Base-by-base conservation (phyloP, 345 rosid genomes). In the Turnera subulata region DNA sequence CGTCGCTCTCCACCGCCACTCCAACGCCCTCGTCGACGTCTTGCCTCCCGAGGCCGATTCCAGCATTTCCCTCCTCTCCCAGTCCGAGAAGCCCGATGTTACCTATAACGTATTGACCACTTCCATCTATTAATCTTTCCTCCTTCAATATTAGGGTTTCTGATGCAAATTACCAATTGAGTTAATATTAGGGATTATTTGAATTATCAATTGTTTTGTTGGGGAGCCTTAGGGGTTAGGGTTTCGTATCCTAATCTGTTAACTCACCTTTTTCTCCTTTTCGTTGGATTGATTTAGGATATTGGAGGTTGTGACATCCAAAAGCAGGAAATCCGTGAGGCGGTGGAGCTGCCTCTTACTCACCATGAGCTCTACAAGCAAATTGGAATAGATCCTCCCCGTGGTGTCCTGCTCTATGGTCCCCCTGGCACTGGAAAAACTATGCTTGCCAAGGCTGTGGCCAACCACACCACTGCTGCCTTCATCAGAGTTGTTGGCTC, bases 381-480 rank as follows among this genome's bases (percentile, higher is more conserved):
- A 66, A 92, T 92, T 67, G 98, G 98, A 24, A 92, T 92, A 26
- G 98, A 92, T 64, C 98, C 98, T 0, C 98, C 98, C 12, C 96
- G 98, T 15, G 98, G 98, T 52, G 98, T 92, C 52, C 64, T 92
- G 73, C 93, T 92, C 12, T 89, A 92, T 73, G 98, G 98, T 24
- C 98, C 98, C 0, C 98, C 98, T 56, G 98, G 98, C 51, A 92
- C 98, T 38, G 98, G 98, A 1, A 92, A 92, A 78, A 92, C 98
- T 47, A 92, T 92, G 98, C 83, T 92, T 67, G 98, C 98, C 25
- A 89, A 92, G 73, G 98, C 98, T 64, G 98, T 92, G 74, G 98
- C 98, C 7, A 88, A 92, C 58, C 93, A 84, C 61, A 92, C 98
- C 40, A 92, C 98, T 2, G 98, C 98, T 35, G 96, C 98, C 26